Conservation (phyloP, 2,329 filamentous ascomycete genomes). For the Cordyceps cicadae region DNA sequence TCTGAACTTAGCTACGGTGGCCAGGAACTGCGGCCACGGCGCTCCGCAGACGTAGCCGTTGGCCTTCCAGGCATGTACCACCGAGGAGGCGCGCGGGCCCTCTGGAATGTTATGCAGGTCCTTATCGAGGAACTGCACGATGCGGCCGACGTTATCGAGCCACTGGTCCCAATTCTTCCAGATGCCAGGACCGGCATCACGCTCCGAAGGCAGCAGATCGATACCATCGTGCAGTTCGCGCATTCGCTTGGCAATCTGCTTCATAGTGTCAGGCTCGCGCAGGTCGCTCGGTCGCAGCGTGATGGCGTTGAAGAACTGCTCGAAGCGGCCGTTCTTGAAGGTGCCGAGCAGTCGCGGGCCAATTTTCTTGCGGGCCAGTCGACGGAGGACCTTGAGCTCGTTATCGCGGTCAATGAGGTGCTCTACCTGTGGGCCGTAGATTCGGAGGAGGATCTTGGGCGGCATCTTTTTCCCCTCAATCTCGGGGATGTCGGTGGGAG, state of each 20-base stretch:
- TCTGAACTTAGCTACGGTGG: conserved; percentile 69
- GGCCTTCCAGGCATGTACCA: conserved; percentile 52
- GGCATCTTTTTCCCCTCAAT: conserved; percentile 37
- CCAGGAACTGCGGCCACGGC: conserved; percentile 71
- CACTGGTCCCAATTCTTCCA: conserved; percentile 95
- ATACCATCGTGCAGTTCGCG: conserved; percentile 90
- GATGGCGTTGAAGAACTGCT: conserved; percentile 83
- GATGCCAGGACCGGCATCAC: conserved; percentile 69
- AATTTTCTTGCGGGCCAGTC: conserved; percentile 85
- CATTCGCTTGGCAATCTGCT: conserved; percentile 95
- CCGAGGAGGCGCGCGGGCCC: conserved; percentile 17
- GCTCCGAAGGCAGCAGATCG: conserved; percentile 71
- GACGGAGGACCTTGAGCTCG: conserved; percentile 76
- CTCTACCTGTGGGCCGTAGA: conserved; percentile 92
- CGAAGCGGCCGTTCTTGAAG: conserved; percentile 90
- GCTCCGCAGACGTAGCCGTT: conserved; percentile 72
- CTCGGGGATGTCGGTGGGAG: conserved; percentile 54
- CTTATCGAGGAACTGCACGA: conserved; percentile 47
- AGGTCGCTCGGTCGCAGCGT: conserved; percentile 71
- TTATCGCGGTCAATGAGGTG: conserved; percentile 91
- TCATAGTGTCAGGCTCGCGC: conserved; percentile 72
- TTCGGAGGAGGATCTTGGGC: conserved; percentile 71
- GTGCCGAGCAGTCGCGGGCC: conserved; percentile 85
- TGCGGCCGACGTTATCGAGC: conserved; percentile 58
- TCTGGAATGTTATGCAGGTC: conserved; percentile 43